Percentiles rank a stretch among this genome's conserved stretches.
Evolutionary conservation across 495 filamentous ascomycete species (phyloP).

Genomic region (Penicillium maclennaniae): DNA sequence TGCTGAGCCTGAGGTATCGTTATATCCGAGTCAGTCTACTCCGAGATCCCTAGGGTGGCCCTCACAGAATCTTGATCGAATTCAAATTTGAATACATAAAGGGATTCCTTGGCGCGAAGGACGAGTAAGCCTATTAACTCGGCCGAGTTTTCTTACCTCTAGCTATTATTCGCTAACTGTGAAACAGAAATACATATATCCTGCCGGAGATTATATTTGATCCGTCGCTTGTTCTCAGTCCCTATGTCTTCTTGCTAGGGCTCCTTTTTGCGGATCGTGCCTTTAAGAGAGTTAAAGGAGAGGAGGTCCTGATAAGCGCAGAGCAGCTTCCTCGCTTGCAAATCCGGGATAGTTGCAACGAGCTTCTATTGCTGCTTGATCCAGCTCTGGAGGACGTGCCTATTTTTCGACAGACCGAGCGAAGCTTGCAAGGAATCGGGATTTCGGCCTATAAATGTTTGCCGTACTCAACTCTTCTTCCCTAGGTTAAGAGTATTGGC

Average conservation of each 20-base stretch:
- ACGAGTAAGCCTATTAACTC: constrained; percentile 16
- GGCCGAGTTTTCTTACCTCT: background rate
- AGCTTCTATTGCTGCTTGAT: too few species aligned
- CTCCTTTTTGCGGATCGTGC: constrained; percentile 31
- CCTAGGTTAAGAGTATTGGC: too few species aligned
- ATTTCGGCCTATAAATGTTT: too few species aligned
- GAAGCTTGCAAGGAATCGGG: too few species aligned
- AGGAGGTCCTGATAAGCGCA: too few species aligned
- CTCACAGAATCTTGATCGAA: constrained; percentile 28
- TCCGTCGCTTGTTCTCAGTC: constrained; percentile 31
- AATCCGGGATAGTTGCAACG: too few species aligned
- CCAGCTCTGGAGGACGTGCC: too few species aligned
- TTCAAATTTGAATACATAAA: constrained; percentile 37
- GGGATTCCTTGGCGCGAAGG: constrained; percentile 26
- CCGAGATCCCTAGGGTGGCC: constrained; percentile 26
- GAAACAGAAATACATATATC: constrained; percentile 31
- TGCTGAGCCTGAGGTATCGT: constrained; percentile 26
- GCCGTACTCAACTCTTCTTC: too few species aligned
- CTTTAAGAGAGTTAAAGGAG: too few species aligned
- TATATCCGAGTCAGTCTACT: constrained; percentile 30
- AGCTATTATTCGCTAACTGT: constrained; percentile 7
- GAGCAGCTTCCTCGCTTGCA: too few species aligned
- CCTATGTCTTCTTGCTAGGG: constrained; percentile 32
- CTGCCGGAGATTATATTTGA: constrained; percentile 38
- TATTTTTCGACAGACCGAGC: too few species aligned